Percentiles rank a stretch among this genome's conserved stretches.
These are phyloP conservation scores for Erodium trifolium DNA, from an alignment of 441 rosid genomes.

Conservation along the genomic window DNA sequence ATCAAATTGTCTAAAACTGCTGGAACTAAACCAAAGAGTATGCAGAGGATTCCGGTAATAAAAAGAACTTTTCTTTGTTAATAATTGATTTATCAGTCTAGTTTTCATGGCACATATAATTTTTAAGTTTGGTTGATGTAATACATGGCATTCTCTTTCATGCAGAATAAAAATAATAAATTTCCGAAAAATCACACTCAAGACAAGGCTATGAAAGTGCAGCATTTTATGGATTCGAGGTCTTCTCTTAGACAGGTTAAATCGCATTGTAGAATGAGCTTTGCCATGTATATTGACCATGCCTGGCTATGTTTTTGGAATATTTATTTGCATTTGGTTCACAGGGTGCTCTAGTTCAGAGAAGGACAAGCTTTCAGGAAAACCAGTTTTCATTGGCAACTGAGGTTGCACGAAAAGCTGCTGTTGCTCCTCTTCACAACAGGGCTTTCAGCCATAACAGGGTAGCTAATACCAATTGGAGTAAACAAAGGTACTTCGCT, in stretches of 20 bases:
- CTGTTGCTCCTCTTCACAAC: slow-evolving; percentile 36
- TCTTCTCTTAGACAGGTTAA: slow-evolving; percentile 74
- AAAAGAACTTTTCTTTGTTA: too few relatives aligned
- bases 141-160: slow-evolving; percentile 7
- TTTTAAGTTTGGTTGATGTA: slow-evolving; percentile 10
- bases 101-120: background rate
- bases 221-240: slow-evolving; percentile 49
- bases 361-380: slow-evolving; percentile 60
- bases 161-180: slow-evolving; percentile 53
- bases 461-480: slow-evolving; percentile 26
- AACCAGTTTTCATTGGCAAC: slow-evolving; percentile 54
- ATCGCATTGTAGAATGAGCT: background rate
- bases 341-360: slow-evolving; percentile 73
- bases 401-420: slow-evolving; percentile 53
- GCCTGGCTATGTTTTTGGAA: background rate
- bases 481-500: slow-evolving; percentile 56
- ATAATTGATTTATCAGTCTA: too few relatives aligned
- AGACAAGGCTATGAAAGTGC: slow-evolving; percentile 43
- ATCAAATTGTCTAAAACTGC: slow-evolving; percentile 70
- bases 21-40: slow-evolving; percentile 38
- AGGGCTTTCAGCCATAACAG: slow-evolving; percentile 43
- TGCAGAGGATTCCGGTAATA: slow-evolving; percentile 41
- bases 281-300: background rate
- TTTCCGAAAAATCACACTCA: slow-evolving; percentile 32
- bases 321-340: slow-evolving; percentile 8